These are phyloP conservation scores for Amanita rubescens DNA, from an alignment of 768 basidiomycete species.

Conservation along the genomic window DNA sequence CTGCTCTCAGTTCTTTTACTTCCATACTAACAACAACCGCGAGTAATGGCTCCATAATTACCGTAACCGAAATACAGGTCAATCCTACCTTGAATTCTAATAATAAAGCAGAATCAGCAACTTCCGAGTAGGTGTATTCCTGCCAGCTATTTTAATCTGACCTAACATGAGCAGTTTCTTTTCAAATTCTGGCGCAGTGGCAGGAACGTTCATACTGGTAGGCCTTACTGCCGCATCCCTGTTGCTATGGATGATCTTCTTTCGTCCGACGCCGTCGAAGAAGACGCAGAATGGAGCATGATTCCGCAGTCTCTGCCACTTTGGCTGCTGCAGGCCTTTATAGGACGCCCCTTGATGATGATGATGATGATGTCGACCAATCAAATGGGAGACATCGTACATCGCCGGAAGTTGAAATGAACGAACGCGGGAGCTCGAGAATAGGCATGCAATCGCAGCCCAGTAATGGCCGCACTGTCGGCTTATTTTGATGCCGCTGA, in stretches of 20 bases:
- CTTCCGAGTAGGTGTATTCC: conserved; percentile 42
- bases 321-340: conserved; percentile 66
- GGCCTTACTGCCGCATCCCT: conserved; percentile 72
- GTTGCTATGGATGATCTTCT: conserved; percentile 64
- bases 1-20: conserved; percentile 52
- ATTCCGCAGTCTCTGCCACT: conserved; percentile 63
- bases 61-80: conserved; percentile 55
- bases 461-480: conserved; percentile 23
- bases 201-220: conserved; percentile 85
- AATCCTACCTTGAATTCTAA: conserved; percentile 66
- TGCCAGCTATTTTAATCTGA: neutral
- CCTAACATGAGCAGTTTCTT: conserved; percentile 59
- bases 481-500: conserved; percentile 30
- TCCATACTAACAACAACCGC: conserved; percentile 46
- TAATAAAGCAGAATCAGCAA: conserved; percentile 21
- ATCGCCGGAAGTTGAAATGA: conserved; percentile 30
- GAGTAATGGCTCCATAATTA: conserved; percentile 43
- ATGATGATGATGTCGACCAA: conserved; percentile 61
- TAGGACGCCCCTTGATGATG: conserved; percentile 61
- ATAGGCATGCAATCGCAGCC: conserved; percentile 18
- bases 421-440: conserved; percentile 33
- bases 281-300: conserved; percentile 55
- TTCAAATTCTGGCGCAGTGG: conserved; percentile 81
- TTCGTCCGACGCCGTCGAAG: conserved; percentile 58
- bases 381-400: conserved; percentile 17